Evolutionary conservation across 768 basidiomycete genomes (phyloP).

Genomic region (Russula foetens): DNA sequence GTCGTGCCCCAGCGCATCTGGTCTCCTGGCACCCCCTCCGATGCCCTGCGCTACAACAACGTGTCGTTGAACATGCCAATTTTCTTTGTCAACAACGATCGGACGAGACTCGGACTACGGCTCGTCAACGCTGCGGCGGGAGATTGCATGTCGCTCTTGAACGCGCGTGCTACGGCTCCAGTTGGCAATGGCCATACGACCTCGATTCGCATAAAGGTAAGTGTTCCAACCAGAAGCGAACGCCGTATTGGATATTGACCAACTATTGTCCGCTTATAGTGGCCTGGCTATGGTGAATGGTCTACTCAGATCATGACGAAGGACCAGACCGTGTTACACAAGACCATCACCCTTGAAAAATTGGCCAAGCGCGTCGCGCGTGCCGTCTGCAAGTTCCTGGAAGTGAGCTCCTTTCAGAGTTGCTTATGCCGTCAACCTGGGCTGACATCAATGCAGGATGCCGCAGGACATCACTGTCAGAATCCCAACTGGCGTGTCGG

Average conservation of each 20-base stretch:
- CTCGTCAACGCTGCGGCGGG: background rate
- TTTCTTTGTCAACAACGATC: slow-evolving; percentile 9
- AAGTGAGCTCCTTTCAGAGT: background rate
- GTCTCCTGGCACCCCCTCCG: background rate
- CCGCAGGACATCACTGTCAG: background rate
- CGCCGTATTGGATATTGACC: background rate
- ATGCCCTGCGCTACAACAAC: slow-evolving; percentile 2
- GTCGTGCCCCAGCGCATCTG: slow-evolving; percentile 5
- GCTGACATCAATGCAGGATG: background rate
- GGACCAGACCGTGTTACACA: background rate
- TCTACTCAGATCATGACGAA: slow-evolving; percentile 3
- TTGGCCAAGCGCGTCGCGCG: background rate
- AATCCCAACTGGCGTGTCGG: slow-evolving; percentile 2
- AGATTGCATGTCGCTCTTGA: background rate
- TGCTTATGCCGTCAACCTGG: background rate
- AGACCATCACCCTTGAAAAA: background rate
- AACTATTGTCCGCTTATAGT: background rate
- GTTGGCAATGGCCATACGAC: background rate
- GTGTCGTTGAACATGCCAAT: slow-evolving; percentile 2
- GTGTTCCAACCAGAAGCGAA: background rate
- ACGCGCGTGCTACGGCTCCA: background rate
- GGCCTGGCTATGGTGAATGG: slow-evolving; percentile 10
- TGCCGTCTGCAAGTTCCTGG: slow-evolving; percentile 5
- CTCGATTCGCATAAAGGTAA: slow-evolving; percentile 3
- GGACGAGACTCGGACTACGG: background rate